phyloP scores from a whole-genome alignment of 768 basidiomycete species.

The Hypsizygus marmoreus region DNA sequence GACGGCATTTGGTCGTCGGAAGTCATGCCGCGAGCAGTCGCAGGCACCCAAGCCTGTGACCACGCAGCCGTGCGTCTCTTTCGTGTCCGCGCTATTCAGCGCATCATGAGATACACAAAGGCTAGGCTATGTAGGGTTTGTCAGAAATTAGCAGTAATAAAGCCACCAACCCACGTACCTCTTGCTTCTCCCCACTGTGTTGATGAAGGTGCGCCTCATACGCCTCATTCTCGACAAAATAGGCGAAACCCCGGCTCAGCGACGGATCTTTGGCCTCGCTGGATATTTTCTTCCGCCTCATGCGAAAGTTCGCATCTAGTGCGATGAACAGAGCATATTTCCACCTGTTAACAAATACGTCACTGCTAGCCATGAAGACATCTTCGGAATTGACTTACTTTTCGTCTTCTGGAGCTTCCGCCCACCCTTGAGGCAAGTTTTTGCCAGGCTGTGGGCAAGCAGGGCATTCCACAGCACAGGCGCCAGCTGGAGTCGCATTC shows the following conservation, averaged over 20 bases:
- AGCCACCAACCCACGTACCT: too few species aligned
- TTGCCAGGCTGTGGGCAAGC: conserved; percentile 24
- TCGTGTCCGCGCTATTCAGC: background rate
- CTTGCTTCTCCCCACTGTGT: too few species aligned
- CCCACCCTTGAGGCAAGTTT: conserved; percentile 27
- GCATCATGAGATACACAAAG: background rate
- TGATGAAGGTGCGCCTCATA: conserved; percentile 14
- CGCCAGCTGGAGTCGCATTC: conserved; percentile 17
- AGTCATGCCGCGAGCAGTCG: conserved; percentile 11
- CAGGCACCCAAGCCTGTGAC: conserved; percentile 7
- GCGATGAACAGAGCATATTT: conserved; percentile 8
- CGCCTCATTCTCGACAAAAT: conserved; percentile 9
- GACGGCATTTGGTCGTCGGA: conserved; percentile 6
- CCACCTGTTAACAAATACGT: background rate
- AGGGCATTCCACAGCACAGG: conserved; percentile 23
- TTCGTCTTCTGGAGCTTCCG: conserved; percentile 9
- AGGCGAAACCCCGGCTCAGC: conserved; percentile 11
- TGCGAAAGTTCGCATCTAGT: conserved; percentile 14
- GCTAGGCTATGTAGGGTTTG: too few species aligned
- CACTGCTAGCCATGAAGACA: background rate
- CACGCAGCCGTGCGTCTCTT: background rate
- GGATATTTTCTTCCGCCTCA: conserved; percentile 5
- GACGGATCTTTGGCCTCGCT: conserved; percentile 4
- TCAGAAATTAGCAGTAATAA: too few species aligned
- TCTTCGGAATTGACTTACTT: conserved; percentile 10